Conservation (phyloP, 108 stramenopile genomes). For the Cyclotella sp. region DNA sequence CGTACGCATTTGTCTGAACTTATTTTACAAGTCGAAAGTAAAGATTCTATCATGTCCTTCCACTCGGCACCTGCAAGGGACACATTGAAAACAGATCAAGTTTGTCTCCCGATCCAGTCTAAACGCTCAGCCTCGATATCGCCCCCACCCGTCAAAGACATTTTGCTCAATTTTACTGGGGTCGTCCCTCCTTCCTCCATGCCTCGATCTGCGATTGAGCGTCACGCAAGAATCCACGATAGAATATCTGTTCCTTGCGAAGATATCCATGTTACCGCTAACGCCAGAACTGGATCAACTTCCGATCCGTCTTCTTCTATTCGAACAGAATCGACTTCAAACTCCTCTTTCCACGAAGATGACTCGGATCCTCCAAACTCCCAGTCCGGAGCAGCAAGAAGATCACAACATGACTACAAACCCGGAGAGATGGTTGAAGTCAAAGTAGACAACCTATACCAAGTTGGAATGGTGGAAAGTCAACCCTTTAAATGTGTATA, state of each 20-base stretch:
- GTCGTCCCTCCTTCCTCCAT: constrained; percentile 5
- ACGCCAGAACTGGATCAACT: too few relatives aligned
- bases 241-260: too few relatives aligned
- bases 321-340: not conserved
- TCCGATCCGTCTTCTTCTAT: not conserved
- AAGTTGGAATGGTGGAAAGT: constrained; percentile 2
- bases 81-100: not conserved
- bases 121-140: not conserved
- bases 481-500: constrained; percentile 13
- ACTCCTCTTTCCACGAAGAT: not conserved
- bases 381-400: not conserved
- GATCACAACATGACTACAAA: not conserved
- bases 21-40: not conserved
- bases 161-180: not conserved
- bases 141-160: not conserved
- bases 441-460: constrained; percentile 3
- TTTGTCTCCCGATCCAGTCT: not conserved
- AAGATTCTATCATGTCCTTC: not conserved
- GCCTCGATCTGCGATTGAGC: not conserved
- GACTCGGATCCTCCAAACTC: not conserved
- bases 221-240: constrained; percentile 1
- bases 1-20: not conserved
- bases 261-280: too few relatives aligned
- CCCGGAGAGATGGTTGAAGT: constrained; percentile 7
- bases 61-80: not conserved